These are phyloP conservation scores for Malania oleifera DNA, from an alignment of 164 flowering plant species.

Conservation along the genomic window DNA sequence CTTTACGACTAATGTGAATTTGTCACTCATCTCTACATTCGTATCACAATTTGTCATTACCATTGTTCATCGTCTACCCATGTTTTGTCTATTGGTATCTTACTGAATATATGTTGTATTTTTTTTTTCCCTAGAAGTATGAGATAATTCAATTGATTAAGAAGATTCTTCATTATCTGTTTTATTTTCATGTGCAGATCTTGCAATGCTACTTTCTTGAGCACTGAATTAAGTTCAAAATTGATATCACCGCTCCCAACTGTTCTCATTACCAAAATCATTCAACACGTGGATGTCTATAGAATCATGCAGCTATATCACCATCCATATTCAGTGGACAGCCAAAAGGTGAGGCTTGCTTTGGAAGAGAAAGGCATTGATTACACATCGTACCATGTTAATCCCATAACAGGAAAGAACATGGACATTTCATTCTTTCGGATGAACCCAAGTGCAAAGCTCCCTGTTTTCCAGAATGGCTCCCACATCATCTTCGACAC, in stretches of 20 bases:
- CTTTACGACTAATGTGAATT: too few relatives aligned
- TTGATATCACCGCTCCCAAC: slow-evolving; percentile 1
- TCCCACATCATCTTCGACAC: slow-evolving; percentile 63
- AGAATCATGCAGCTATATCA: slow-evolving; percentile 87
- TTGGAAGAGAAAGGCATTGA: slow-evolving; percentile 85
- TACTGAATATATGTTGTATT: neutral
- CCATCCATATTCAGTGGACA: slow-evolving; percentile 82
- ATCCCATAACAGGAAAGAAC: slow-evolving; percentile 90
- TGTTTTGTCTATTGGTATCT: neutral
- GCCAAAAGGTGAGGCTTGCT: slow-evolving; percentile 93
- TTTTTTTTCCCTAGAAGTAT: neutral
- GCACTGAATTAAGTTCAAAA: neutral
- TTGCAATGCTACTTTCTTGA: neutral
- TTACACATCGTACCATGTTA: slow-evolving; percentile 82
- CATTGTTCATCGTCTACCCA: neutral
- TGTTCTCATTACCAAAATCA: neutral
- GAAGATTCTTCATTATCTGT: neutral
- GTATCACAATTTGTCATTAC: neutral
- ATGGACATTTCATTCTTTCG: slow-evolving; percentile 75
- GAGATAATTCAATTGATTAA: neutral
- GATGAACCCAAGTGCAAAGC: slow-evolving; percentile 68
- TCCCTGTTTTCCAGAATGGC: slow-evolving; percentile 92
- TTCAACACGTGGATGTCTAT: slow-evolving; percentile 16
- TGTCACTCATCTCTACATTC: too few relatives aligned
- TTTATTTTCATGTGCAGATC: neutral